Evolutionary conservation across 441 rosid species (phyloP), one percentile per base, ranked within the genome.

Genomic region (Aleurites moluccanus): DNA sequence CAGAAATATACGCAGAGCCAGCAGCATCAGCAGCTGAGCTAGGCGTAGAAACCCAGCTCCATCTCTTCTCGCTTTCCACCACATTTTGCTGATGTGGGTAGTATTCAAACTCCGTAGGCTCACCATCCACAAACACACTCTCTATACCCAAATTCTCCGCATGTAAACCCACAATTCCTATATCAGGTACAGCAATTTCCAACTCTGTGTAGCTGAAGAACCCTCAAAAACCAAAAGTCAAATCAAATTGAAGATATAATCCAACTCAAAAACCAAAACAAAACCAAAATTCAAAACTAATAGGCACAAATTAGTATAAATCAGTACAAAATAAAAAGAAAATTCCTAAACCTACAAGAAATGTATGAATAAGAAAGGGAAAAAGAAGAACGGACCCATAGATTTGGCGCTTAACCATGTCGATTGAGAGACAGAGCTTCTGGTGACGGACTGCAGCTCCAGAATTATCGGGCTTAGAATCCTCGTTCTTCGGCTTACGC

Each of bases 121-220:
- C 98, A 21, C 97, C 99, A 70, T 95, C 99, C 9, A 93, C 98
- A 78, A 88, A 83, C 27, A 95, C 99, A 85, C 85, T 85, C 85
- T 90, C 93, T 0, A 95, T 93, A 52, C 87, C 99, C 79, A 95
- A 85, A 75, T 95, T 93, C 89, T 95, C 98, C 38, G 98, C 98
- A 53, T 90, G 90, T 71, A 95, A 81, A 44, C 97, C 99, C 27
- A 90, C 97, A 16, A 95, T 82, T 18, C 98, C 99, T 3, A 95
- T 93, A 75, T 95, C 98, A 15, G 99, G 99, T n/a, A 95, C 99
- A 30, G 74, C 85, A 64, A 95, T 91, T 83, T 95, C 98, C 77
- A 95, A 83, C 86, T 95, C 95, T 21, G 99, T 90, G 79, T 89
- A 93, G 35, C 99, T 93, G 80, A 64, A 69, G 7, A 74, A 71